A percentile compares a stretch with the other conserved stretches of the same genome.
Evolutionary conservation across 148 eudicot genomes (phyloP).

Genomic region (Rhododendron williamsianum): DNA sequence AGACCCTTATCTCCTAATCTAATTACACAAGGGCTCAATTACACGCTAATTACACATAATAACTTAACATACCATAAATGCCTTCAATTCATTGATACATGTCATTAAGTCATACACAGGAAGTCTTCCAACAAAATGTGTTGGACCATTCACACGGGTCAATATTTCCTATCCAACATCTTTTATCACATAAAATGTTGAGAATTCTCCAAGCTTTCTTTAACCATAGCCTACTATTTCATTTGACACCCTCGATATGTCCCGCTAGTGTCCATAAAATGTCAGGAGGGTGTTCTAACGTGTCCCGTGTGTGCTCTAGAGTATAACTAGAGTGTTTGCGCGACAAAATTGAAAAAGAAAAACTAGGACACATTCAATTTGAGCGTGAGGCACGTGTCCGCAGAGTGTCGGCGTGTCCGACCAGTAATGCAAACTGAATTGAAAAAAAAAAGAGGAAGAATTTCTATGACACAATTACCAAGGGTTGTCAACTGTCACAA

Average conservation of each 20-base stretch:
- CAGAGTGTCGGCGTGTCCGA: neutral
- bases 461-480: neutral
- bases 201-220: neutral
- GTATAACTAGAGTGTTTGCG: neutral
- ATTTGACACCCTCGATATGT: neutral
- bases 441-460: neutral
- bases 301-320: neutral
- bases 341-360: neutral
- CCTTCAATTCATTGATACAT: neutral
- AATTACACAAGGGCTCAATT: too few species aligned
- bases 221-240: neutral
- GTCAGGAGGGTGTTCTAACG: neutral
- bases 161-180: neutral
- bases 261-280: neutral
- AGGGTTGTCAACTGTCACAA: neutral
- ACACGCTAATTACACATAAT: too few species aligned
- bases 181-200: neutral
- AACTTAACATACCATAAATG: neutral
- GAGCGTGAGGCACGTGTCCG: neutral
- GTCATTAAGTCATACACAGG: neutral
- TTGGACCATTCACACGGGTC: neutral
- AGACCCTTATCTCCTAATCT: too few species aligned
- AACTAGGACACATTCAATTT: neutral
- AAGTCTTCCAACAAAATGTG: neutral
- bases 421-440: neutral